A percentile compares a stretch with the other conserved stretches of the same genome.
phyloP scores from a whole-genome alignment of 73 alveolate genomes.

The Uronychia setigera region DNA sequence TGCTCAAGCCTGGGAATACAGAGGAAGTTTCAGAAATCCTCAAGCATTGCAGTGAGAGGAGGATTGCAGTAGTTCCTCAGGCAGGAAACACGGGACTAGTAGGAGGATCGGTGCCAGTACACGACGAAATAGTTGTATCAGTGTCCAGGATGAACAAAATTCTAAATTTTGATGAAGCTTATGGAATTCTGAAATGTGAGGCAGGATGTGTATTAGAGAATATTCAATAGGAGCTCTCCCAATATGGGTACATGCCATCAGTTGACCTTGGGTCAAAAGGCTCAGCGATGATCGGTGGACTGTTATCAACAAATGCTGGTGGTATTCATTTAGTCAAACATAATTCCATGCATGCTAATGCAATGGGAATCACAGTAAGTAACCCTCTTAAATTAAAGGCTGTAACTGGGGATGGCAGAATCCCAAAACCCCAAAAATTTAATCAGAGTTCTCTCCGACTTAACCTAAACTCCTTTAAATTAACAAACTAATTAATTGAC shows the following conservation, averaged over 20 bases:
- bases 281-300: constrained; percentile 88
- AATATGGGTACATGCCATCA: constrained; percentile 73
- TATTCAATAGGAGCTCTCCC: constrained; percentile 47
- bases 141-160: constrained; percentile 74
- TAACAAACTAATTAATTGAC: too few relatives aligned
- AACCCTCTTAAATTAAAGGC: constrained; percentile 56
- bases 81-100: constrained; percentile 95
- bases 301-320: constrained; percentile 92
- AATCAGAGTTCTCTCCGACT: too few relatives aligned
- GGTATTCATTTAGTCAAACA: constrained; percentile 84
- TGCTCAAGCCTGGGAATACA: constrained; percentile 74
- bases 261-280: constrained; percentile 95
- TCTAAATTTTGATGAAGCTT: constrained; percentile 61
- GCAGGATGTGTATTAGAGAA: constrained; percentile 81
- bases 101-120: constrained; percentile 76
- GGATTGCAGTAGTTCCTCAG: constrained; percentile 81
- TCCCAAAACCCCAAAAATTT: too few relatives aligned
- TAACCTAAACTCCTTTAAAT: too few relatives aligned
- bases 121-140: constrained; percentile 67
- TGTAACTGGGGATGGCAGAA: constrained; percentile 70
- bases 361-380: constrained; percentile 60
- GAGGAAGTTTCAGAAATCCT: constrained; percentile 63
- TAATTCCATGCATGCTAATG: constrained; percentile 81
- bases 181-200: constrained; percentile 69
- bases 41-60: constrained; percentile 67